Evolutionary conservation across 345 rosid species (phyloP).

Genomic region (Abelmoschus esculentus): DNA sequence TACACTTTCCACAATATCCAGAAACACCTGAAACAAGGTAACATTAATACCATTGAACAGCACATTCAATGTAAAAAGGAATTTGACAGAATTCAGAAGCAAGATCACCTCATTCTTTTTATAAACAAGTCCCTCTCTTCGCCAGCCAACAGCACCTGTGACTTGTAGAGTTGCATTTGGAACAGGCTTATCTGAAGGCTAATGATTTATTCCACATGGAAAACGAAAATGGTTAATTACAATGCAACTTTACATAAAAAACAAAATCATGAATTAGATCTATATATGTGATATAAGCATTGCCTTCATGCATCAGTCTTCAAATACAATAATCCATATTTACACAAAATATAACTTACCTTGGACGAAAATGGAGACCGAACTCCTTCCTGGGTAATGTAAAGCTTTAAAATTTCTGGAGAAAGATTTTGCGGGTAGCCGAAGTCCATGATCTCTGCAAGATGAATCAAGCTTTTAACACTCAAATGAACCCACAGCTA

Average conservation of each 20-base stretch:
- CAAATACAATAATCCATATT: background rate
- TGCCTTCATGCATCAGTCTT: background rate
- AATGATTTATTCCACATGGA: slow-evolving; percentile 5
- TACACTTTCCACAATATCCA: slow-evolving; percentile 98
- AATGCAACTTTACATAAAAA: slow-evolving; percentile 1
- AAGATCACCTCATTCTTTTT: slow-evolving; percentile 18
- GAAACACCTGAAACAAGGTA: slow-evolving; percentile 57
- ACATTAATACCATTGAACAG: slow-evolving; percentile 18
- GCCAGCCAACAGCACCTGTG: slow-evolving; percentile 1
- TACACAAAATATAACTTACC: background rate
- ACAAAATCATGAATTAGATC: background rate
- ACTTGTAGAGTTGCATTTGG: slow-evolving; percentile 2
- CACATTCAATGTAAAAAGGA: slow-evolving; percentile 14
- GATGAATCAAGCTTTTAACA: background rate
- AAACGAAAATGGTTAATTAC: background rate
- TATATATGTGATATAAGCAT: background rate
- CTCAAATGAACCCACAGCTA: background rate
- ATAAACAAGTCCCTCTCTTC: slow-evolving; percentile 5
- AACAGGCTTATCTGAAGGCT: slow-evolving; percentile 42
- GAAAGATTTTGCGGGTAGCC: slow-evolving; percentile 98
- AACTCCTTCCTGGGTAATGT: slow-evolving; percentile 29
- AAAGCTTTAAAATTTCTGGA: slow-evolving; percentile 94
- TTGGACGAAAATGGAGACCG: background rate
- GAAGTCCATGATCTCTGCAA: slow-evolving; percentile 96
- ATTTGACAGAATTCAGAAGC: background rate